Evolutionary conservation across 345 rosid species (phyloP).

Genomic region (Euphorbia pulcherrima): DNA sequence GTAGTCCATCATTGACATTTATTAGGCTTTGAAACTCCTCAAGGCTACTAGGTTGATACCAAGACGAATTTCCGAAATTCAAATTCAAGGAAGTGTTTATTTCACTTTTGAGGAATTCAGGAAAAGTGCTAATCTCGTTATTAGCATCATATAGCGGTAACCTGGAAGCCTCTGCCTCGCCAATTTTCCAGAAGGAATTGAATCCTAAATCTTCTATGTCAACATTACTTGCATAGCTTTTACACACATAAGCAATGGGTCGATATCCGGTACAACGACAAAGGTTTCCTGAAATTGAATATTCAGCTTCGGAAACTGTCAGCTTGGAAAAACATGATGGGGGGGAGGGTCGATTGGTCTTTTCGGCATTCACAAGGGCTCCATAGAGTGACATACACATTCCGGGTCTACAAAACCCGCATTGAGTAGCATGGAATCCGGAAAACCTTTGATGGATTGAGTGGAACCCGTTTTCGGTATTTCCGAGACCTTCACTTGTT

Average conservation of each 20-base stretch:
- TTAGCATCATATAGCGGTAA: constrained; percentile 42
- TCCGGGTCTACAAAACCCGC: constrained; percentile 95
- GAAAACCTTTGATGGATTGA: constrained; percentile 70
- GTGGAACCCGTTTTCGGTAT: constrained; percentile 69
- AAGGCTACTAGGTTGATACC: constrained; percentile 50
- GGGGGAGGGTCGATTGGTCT: constrained; percentile 41
- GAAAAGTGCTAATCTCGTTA: constrained; percentile 39
- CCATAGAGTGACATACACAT: constrained; percentile 76
- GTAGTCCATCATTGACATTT: constrained; percentile 20
- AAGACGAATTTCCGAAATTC: constrained; percentile 38
- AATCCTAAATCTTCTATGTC: constrained; percentile 89
- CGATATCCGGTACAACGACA: constrained; percentile 97
- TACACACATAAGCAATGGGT: constrained; percentile 81
- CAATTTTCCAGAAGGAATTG: constrained; percentile 68
- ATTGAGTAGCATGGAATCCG: constrained; percentile 88
- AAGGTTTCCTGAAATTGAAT: constrained; percentile 65
- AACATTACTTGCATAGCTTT: constrained; percentile 75
- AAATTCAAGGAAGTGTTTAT: constrained; percentile 22
- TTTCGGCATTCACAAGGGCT: constrained; percentile 66
- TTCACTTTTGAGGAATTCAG: constrained; percentile 61
- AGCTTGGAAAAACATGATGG: constrained; percentile 56
- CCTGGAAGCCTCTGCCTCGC: constrained; percentile 41
- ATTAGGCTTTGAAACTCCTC: constrained; percentile 47
- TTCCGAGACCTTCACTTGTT: constrained; percentile 84
- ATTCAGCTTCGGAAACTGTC: constrained; percentile 74